Conservation (phyloP, 78 protist genomes). For the Dictyostelium purpureum region DNA sequence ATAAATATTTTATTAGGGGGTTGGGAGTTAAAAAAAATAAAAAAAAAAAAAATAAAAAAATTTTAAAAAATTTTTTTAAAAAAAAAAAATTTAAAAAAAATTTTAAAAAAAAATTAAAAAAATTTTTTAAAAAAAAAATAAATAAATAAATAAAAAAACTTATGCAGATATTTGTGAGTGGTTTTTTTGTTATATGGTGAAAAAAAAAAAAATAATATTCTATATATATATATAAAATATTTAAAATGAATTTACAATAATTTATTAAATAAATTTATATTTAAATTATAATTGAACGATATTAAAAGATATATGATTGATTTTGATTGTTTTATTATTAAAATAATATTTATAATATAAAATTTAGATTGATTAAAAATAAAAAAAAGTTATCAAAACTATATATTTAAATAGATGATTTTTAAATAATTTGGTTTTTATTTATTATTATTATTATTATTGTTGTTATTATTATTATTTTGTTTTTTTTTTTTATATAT, state of each 20-base stretch:
- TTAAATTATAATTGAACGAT: too few species aligned
- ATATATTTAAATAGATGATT: too few species aligned
- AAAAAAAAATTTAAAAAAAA: neutral
- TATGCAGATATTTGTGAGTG: neutral
- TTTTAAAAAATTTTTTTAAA: neutral
- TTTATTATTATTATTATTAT: too few species aligned
- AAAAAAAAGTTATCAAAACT: too few species aligned
- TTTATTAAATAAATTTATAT: too few species aligned
- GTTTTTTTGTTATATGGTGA: neutral
- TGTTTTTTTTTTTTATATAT: too few species aligned
- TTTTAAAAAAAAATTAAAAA: neutral
- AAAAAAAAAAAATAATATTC: neutral
- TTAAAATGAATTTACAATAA: neutral
- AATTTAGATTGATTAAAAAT: too few species aligned
- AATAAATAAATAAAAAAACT: neutral
- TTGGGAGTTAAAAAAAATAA: neutral
- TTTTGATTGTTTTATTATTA: too few species aligned
- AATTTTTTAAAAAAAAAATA: neutral
- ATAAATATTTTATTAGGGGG: neutral
- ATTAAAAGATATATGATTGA: too few species aligned
- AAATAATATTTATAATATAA: too few species aligned
- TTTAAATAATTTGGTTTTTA: too few species aligned
- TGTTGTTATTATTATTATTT: too few species aligned
- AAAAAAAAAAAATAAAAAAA: neutral
- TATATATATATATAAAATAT: neutral